phyloP scores from a whole-genome alignment of 2,329 filamentous ascomycete genomes.

The Stagonosporopsis cucurbitacearum region DNA sequence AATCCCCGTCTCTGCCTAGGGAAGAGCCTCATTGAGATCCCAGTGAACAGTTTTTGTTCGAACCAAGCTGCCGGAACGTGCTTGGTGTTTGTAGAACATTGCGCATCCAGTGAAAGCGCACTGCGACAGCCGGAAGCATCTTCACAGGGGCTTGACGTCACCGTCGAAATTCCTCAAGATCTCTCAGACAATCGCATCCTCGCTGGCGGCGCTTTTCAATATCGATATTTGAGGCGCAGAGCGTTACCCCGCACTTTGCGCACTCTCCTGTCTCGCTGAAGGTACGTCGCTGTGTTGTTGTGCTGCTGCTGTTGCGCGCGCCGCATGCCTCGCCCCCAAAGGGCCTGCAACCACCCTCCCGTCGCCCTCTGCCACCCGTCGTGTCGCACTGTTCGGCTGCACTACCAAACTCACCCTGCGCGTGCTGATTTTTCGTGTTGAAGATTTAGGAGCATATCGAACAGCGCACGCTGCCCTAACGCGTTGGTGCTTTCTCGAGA shows the following conservation, averaged over 20 bases:
- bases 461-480: conserved; percentile 10
- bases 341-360: conserved; percentile 26
- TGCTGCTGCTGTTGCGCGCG: conserved; percentile 25
- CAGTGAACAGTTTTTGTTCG: conserved; percentile 20
- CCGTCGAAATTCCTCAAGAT: conserved; percentile 31
- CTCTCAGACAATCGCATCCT: conserved; percentile 27
- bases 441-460: conserved; percentile 8
- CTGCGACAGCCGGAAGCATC: conserved; percentile 28
- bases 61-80: conserved; percentile 13
- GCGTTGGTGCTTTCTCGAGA: conserved; percentile 22
- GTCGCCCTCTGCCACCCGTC: conserved; percentile 17
- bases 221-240: conserved; percentile 26
- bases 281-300: conserved; percentile 37
- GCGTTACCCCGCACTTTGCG: conserved; percentile 39
- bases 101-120: conserved; percentile 17
- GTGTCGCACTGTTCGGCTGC: conserved; percentile 21
- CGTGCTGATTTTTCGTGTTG: conserved; percentile 5
- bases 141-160: conserved; percentile 40
- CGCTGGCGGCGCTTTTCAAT: conserved; percentile 22
- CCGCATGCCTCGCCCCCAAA: conserved; percentile 27
- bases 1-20: conserved; percentile 33
- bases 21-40: conserved; percentile 37
- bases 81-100: conserved; percentile 18
- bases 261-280: conserved; percentile 25
- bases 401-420: conserved; percentile 1